Evolutionary conservation across 2,329 filamentous ascomycete species (phyloP).

Genomic region (Fulvia fulva): DNA sequence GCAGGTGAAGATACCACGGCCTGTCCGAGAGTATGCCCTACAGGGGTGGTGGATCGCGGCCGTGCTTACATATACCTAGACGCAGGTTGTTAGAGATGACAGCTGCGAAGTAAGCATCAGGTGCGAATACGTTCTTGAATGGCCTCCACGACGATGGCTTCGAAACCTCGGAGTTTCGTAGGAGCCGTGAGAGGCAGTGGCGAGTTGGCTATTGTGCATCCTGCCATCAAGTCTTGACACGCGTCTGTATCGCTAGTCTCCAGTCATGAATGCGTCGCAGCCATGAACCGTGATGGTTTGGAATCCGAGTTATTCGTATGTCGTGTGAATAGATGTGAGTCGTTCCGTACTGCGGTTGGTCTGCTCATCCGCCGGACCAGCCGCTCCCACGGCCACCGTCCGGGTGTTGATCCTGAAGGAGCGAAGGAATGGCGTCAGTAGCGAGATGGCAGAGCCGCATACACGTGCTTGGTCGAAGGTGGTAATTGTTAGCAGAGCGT

Average conservation of each 20-base stretch:
- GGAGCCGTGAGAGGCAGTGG: background rate
- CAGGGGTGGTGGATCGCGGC: background rate
- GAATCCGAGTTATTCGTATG: background rate
- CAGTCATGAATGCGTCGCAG: too few relatives aligned
- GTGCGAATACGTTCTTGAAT: background rate
- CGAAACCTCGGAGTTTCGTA: background rate
- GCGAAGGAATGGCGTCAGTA: background rate
- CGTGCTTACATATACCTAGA: background rate
- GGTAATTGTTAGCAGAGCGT: background rate
- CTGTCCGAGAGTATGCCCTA: background rate
- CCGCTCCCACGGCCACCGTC: background rate
- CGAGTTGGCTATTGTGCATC: background rate
- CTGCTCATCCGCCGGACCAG: background rate
- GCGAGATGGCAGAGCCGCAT: background rate
- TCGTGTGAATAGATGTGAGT: background rate
- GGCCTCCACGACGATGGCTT: background rate
- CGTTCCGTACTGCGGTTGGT: background rate
- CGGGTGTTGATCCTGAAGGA: background rate
- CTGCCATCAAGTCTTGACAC: too few relatives aligned
- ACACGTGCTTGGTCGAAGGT: background rate
- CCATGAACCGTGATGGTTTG: background rate
- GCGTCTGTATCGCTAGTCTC: too few relatives aligned
- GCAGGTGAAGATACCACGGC: background rate
- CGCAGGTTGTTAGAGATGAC: background rate
- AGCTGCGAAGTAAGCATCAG: background rate